Conservation (phyloP, 1,139 yeast genomes). For the Taphrina deformans region DNA sequence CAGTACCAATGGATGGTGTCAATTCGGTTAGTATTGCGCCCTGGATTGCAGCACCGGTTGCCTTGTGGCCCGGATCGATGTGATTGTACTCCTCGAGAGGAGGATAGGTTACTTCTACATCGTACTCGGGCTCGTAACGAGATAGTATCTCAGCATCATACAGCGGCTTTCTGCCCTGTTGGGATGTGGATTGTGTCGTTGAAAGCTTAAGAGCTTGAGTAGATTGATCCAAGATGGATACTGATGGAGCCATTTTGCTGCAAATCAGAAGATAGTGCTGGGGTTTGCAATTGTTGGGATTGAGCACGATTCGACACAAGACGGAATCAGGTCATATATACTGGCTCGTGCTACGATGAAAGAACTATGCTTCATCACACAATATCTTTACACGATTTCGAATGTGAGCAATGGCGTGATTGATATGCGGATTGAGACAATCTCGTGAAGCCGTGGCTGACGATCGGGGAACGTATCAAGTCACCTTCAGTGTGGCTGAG, state of each 20-base stretch:
- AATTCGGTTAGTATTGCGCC: conserved; percentile 40
- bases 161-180: conserved; percentile 2
- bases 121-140: conserved; percentile 27
- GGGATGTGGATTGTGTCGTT: background rate
- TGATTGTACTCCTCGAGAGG: conserved; percentile 14
- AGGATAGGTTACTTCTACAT: conserved; percentile 8
- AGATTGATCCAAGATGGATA: conserved; percentile 12
- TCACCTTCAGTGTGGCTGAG: too few species aligned
- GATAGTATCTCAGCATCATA: conserved; percentile 17
- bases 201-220: background rate
- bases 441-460: background rate
- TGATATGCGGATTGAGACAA: background rate
- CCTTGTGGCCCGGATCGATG: conserved; percentile 30
- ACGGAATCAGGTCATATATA: too few species aligned
- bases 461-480: too few species aligned
- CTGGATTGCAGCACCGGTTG: conserved; percentile 18
- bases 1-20: conserved; percentile 69
- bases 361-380: background rate
- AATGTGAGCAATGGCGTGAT: conserved; percentile 5
- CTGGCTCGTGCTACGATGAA: background rate
- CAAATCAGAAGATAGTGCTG: too few species aligned
- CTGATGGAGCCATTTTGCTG: conserved; percentile 27
- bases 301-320: too few species aligned
- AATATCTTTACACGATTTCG: background rate
- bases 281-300: too few species aligned